These are phyloP conservation scores for Yamadazyma insecticola DNA, from an alignment of 805 yeast genomes.

Conservation along the genomic window DNA sequence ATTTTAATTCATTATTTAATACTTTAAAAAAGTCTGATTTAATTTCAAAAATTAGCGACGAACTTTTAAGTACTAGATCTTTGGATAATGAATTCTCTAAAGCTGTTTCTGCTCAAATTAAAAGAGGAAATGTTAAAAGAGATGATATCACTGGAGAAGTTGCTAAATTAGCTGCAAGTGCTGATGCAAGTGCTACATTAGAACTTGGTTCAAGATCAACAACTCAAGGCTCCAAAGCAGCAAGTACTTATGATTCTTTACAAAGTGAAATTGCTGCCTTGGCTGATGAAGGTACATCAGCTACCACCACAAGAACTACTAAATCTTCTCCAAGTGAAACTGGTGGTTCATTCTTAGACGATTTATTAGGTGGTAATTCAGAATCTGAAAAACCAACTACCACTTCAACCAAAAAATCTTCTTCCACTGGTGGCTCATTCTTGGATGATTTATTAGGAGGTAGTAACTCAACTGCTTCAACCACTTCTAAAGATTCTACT, in stretches of 20 bases:
- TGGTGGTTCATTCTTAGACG: conserved; percentile 9
- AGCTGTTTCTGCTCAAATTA: conserved; percentile 10
- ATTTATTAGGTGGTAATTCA: conserved; percentile 11
- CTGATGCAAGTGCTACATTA: conserved; percentile 1
- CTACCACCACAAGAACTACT: conserved; percentile 5
- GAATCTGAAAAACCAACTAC: conserved; percentile 6
- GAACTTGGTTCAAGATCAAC: neutral
- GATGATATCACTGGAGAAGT: conserved; percentile 3
- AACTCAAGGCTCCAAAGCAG: neutral
- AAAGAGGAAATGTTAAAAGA: conserved; percentile 10
- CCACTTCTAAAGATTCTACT: conserved; percentile 6
- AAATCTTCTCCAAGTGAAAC: conserved; percentile 2
- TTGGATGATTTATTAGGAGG: conserved; percentile 8
- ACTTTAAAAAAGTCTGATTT: conserved; percentile 24
- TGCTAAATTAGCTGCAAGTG: conserved; percentile 1
- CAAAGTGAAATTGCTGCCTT: conserved; percentile 1
- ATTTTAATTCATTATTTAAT: conserved; percentile 17
- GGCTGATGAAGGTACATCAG: conserved; percentile 1
- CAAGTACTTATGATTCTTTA: conserved; percentile 1
- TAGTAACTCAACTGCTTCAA: conserved; percentile 5
- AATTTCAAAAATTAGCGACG: conserved; percentile 7
- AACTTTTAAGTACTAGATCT: conserved; percentile 9
- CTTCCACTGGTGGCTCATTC: conserved; percentile 10
- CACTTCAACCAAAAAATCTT: conserved; percentile 7
- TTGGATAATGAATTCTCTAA: conserved; percentile 12